Evolutionary conservation across 116 monocot genomes (phyloP).

Genomic region (Thalassia testudinum): DNA sequence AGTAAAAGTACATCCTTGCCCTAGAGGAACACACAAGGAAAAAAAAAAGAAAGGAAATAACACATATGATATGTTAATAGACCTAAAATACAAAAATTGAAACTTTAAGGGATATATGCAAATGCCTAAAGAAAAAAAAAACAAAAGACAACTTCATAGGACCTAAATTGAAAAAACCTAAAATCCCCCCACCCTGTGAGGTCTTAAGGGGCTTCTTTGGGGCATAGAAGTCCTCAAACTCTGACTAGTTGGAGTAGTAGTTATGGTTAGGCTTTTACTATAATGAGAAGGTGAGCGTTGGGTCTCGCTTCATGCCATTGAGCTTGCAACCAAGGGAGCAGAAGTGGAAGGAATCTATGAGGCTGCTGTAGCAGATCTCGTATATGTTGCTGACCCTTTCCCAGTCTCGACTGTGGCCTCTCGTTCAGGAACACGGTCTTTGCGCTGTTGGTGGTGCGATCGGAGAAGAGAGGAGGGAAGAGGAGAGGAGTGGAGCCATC

Average conservation of each 20-base stretch:
- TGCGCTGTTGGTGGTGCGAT: conserved; percentile 31
- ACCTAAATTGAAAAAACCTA: no score
- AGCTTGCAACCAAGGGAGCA: conserved; percentile 62
- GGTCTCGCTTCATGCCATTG: conserved; percentile 57
- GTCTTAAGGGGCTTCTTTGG: conserved; percentile 51
- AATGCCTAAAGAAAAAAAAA: no score
- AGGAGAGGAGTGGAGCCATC: no score
- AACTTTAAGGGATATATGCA: no score
- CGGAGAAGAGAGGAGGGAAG: no score
- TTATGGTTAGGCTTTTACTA: conserved; percentile 28
- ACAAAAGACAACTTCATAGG: no score
- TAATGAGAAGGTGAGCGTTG: conserved; percentile 48
- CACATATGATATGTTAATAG: no score
- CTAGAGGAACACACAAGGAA: no score
- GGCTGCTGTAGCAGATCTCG: conserved; percentile 36
- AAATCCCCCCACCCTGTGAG: no score
- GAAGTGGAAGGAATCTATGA: conserved; percentile 30
- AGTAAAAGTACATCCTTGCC: no score
- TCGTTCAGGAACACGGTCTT: conserved; percentile 55
- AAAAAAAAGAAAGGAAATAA: no score
- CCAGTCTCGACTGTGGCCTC: conserved; percentile 50
- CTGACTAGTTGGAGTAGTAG: conserved; percentile 14
- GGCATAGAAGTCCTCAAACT: conserved; percentile 49
- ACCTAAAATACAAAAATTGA: no score
- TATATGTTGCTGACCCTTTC: conserved; percentile 69